phyloP scores from a whole-genome alignment of 176 grass and related monocot species.

The Oryza nivara region DNA sequence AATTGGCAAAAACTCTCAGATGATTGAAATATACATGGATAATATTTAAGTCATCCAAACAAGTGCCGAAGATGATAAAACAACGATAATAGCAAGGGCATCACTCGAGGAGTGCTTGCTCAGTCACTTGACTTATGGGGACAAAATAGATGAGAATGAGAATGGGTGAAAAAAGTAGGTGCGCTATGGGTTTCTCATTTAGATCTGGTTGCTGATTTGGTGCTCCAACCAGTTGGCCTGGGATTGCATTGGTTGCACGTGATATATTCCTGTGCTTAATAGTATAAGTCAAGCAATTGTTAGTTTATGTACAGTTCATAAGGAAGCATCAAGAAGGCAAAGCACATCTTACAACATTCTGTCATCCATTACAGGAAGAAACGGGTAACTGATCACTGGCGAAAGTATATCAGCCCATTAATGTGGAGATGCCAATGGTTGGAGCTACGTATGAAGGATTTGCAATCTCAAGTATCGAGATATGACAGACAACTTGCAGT shows the following conservation, averaged over 20 bases:
- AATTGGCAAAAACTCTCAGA: background rate
- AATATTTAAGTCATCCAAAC: background rate
- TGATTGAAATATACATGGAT: background rate
- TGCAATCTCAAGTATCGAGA: constrained; percentile 69
- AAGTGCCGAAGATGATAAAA: background rate
- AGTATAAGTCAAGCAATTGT: background rate
- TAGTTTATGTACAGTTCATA: constrained; percentile 1
- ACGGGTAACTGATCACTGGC: constrained; percentile 88
- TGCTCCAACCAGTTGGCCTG: background rate
- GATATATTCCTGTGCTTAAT: constrained; percentile 10
- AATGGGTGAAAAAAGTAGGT: background rate
- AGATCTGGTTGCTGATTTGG: background rate
- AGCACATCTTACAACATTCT: constrained; percentile 4
- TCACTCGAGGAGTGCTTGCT: background rate
- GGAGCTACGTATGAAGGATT: constrained; percentile 80
- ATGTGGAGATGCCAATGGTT: constrained; percentile 93
- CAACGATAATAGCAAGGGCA: background rate
- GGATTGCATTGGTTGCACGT: background rate
- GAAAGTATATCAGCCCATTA: constrained; percentile 76
- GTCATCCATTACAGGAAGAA: constrained; percentile 74
- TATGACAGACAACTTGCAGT: constrained; percentile 82
- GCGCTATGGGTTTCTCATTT: background rate
- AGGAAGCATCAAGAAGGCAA: background rate
- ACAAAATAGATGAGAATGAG: background rate
- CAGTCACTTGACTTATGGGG: background rate